Base-by-base conservation (phyloP, 345 rosid genomes). In the Eucalyptus leucophloia region DNA sequence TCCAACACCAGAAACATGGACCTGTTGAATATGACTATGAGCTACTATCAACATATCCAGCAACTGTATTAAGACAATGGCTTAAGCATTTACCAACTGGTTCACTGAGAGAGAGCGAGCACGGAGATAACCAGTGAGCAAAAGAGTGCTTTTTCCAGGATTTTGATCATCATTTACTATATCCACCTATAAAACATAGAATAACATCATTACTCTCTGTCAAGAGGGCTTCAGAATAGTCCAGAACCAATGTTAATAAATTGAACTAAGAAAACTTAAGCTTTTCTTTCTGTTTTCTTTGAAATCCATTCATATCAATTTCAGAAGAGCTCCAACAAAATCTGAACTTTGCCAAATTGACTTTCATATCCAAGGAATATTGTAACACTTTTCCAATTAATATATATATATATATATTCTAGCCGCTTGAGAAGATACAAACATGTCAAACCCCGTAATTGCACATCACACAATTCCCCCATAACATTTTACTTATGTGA, bases 1-100 rank as follows among this genome's bases (percentile, higher is more conserved):
- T 62, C 99, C 99, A 32, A 93, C 95, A 88, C 98, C 98, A 90
- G 99, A 93, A 87, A 98, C 93, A 85, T 98, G 99, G 89, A 98
- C 96, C 99, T 98, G 92, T 87, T 45, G 40, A 90, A 19, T 21
- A 90, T 16, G 58, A 45, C 58, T 49, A n/a, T 34, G 69, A 89
- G 32, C 51, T n/a, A 32, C 37, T 5, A 80, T 87, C 81, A 82
- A 87, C 42, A 67, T 72, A 91, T 42, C 65, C 17, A 86, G 88
- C 26, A 86, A 86, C 88, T 86, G 88, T 32, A 58, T 24, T 50
- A 30, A 58, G 88, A 34, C 88, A 86, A 86, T 49, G 88, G 45
- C 45, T 40, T 11, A 77, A 40, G 16, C 30, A 77, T 37, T 91
- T 94, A 97, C 99, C 99, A 98, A 95, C 91, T 97, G 99, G 91